Evolutionary conservation across 78 protist genomes (phyloP).

Genomic region (Pelomyxa schiedti): DNA sequence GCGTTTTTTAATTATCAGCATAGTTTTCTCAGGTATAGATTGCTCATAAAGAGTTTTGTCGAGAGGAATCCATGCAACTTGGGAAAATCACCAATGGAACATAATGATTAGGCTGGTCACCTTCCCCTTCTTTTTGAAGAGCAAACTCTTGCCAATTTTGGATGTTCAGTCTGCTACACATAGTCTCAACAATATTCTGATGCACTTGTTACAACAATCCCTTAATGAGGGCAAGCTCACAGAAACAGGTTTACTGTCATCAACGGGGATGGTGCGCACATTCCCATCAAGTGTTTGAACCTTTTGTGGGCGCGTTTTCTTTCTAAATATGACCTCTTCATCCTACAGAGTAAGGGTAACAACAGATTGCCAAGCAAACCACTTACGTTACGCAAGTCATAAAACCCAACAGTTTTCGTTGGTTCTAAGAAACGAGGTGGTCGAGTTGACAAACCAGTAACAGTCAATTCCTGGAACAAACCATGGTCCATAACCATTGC

Average conservation of each 20-base stretch:
- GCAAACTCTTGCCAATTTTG: constrained; percentile 50
- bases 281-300: constrained; percentile 39
- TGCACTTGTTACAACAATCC: no score
- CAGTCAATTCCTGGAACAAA: constrained; percentile 22
- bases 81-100: not conserved
- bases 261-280: constrained; percentile 38
- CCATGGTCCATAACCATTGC: constrained; percentile 60
- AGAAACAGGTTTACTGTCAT: constrained; percentile 25
- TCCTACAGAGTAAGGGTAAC: not conserved
- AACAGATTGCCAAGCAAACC: not conserved
- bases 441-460: constrained; percentile 16
- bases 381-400: constrained; percentile 15
- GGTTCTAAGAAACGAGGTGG: constrained; percentile 25
- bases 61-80: constrained; percentile 55
- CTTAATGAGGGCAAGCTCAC: no score
- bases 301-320: constrained; percentile 38
- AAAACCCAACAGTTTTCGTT: constrained; percentile 23
- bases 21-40: constrained; percentile 32
- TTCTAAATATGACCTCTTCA: constrained; percentile 30
- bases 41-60: constrained; percentile 63
- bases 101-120: not conserved
- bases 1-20: constrained; percentile 57
- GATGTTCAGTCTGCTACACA: constrained; percentile 44
- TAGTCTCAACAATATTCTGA: constrained; percentile 7
- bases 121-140: constrained; percentile 11